Evolutionary conservation across 306 rosid genomes (phyloP).

Genomic region (Lathyrus oleraceus): DNA sequence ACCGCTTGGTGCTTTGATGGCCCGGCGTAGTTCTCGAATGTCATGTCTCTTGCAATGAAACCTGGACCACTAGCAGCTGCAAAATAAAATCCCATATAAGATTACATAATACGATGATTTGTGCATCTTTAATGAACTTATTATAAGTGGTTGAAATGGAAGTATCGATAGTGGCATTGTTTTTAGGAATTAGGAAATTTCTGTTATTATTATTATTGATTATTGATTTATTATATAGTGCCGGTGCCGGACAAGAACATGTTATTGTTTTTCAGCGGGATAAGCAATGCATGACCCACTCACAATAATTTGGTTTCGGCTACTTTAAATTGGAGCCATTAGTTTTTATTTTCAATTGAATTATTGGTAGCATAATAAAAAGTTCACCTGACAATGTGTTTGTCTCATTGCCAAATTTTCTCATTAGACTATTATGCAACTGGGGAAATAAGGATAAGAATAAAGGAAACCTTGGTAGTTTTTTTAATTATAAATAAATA

Average conservation of each 20-base stretch:
- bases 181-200: background rate
- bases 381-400: background rate
- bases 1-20: slow-evolving; percentile 85
- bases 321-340: slow-evolving; percentile 27
- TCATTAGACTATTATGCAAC: background rate
- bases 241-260: background rate
- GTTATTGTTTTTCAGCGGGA: slow-evolving; percentile 9
- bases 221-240: background rate
- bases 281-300: slow-evolving; percentile 35
- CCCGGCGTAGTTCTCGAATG: slow-evolving; percentile 84
- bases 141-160: slow-evolving; percentile 4
- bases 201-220: background rate
- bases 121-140: too few relatives aligned
- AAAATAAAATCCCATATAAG: background rate
- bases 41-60: slow-evolving; percentile 77
- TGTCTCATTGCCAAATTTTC: slow-evolving; percentile 5
- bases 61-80: slow-evolving; percentile 84
- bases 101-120: too few relatives aligned
- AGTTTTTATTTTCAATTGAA: background rate
- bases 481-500: background rate
- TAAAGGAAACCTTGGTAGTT: background rate
- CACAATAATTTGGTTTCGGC: slow-evolving; percentile 27
- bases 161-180: background rate
- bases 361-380: background rate
- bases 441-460: background rate